A percentile compares a stretch with the other conserved stretches of the same genome.
Conservation (phyloP, 2,329 filamentous ascomycete species). For the Paracamarosporium sp. region DNA sequence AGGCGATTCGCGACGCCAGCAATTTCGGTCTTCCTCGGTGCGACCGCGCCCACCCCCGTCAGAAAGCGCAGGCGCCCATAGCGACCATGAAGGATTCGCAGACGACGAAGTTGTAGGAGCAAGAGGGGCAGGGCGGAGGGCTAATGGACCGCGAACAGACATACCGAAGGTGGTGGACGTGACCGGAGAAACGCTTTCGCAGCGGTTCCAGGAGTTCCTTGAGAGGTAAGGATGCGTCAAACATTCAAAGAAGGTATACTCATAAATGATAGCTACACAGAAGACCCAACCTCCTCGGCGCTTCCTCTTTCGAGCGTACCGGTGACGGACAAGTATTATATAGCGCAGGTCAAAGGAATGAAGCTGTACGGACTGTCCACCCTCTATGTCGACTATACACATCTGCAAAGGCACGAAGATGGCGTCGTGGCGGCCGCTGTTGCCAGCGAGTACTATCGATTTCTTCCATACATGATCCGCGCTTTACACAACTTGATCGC, state of each 20-base stretch:
- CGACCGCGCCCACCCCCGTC: slow-evolving; percentile 61
- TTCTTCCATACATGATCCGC: slow-evolving; percentile 87
- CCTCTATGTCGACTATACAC: slow-evolving; percentile 86
- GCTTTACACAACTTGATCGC: slow-evolving; percentile 92
- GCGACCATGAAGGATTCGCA: slow-evolving; percentile 65
- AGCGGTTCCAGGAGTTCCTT: slow-evolving; percentile 80
- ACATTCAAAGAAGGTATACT: slow-evolving; percentile 15
- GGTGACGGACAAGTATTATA: slow-evolving; percentile 82
- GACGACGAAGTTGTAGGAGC: slow-evolving; percentile 68
- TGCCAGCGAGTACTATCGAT: slow-evolving; percentile 91
- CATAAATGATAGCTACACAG: slow-evolving; percentile 60
- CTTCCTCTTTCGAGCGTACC: slow-evolving; percentile 72
- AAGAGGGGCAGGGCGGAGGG: slow-evolving; percentile 47
- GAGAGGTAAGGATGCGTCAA: slow-evolving; percentile 64
- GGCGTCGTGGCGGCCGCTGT: slow-evolving; percentile 85
- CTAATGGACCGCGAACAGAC: slow-evolving; percentile 58
- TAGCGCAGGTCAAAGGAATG: slow-evolving; percentile 83
- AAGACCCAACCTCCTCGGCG: slow-evolving; percentile 70
- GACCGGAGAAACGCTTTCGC: slow-evolving; percentile 75
- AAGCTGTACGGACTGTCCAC: slow-evolving; percentile 78
- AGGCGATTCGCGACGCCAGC: slow-evolving; percentile 44
- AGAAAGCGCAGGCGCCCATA: slow-evolving; percentile 57
- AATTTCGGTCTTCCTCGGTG: slow-evolving; percentile 59
- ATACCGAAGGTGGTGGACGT: slow-evolving; percentile 78
- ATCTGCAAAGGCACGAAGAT: slow-evolving; percentile 78